Base-by-base conservation (phyloP, 352 stramenopile species). In the Phytopythium cucurbitacearum region DNA sequence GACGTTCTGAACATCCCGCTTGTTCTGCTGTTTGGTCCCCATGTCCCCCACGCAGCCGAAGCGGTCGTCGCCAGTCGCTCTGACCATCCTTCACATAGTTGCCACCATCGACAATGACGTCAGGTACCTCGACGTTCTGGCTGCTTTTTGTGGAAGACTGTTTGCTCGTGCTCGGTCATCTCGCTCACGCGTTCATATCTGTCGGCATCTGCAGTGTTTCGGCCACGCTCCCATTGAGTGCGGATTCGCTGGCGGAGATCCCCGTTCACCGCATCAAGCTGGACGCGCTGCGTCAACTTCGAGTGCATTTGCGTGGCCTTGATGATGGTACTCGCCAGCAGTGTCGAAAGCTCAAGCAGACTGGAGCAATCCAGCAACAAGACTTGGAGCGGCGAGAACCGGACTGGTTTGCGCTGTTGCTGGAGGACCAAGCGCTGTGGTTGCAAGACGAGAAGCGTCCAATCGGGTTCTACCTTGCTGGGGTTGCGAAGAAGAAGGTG, bases 211-310 rank as follows among this genome's bases (percentile, higher is more conserved):
- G n/a, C 52, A 65, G 59, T 38, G 54, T 73, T 9, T 71, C 71
- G 15, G 76, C 70, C 9, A 57, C 72, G 40, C 45, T 84, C 2
- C 70, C 73, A 4, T 49, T 84, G 8, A 73, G 65, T 10, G 58
- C 71, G 33, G 54, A 50, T 7, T 80, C 70, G 7, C 56, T 69
- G 41, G 51, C 65, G 3, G 54, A 59, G 44, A 60, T 84, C 40
- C 67, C 41, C 47, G 60, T 83, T 3, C 63, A 67, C 21, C 76
- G 82, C 39, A 69, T 89, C n/a, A 89, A 89, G 51, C 36, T 76
- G 16, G 69, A 85, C 40, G 79, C 70, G 1, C 57, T 87, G 42
- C 69, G 75, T 37, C 76, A 84, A 37, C 65, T 89, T 15, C 60
- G 68, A 55, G 64, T 55, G 28, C 63, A 80, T 16, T 15, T 75